phyloP scores from a whole-genome alignment of 306 rosid genomes.

The Vicia villosa region DNA sequence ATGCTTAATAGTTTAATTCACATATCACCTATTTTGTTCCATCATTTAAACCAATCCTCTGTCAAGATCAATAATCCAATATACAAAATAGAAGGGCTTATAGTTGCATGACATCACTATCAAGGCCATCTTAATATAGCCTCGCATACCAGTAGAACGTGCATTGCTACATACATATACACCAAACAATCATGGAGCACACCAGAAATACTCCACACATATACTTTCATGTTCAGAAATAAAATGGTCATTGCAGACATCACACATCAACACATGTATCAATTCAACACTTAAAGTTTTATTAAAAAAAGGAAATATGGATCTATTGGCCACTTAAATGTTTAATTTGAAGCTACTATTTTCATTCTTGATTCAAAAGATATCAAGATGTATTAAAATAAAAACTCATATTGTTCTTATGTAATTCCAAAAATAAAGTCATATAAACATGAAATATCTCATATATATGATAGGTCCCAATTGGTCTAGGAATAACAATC shows the following conservation, averaged over 20 bases:
- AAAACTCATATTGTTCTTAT: not conserved
- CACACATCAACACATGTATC: not conserved
- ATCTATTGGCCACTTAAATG: not conserved
- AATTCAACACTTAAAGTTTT: not conserved
- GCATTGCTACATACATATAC: not conserved
- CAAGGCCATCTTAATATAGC: conserved; percentile 14
- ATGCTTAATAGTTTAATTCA: not conserved
- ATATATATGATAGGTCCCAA: too few species aligned
- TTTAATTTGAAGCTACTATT: not conserved
- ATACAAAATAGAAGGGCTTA: conserved; percentile 4
- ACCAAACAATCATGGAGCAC: conserved; percentile 7
- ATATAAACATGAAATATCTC: not conserved
- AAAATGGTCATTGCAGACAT: not conserved
- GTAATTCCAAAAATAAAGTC: not conserved
- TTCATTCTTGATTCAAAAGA: not conserved
- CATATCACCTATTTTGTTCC: conserved; percentile 12
- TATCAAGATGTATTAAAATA: not conserved
- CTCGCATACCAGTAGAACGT: not conserved
- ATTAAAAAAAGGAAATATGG: not conserved
- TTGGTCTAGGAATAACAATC: too few species aligned
- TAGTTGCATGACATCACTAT: not conserved
- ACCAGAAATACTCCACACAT: not conserved
- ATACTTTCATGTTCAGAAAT: conserved; percentile 1
- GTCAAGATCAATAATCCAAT: not conserved
- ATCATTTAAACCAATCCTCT: conserved; percentile 18